Conservation (phyloP, 495 filamentous ascomycete species). For the Penicillium paradoxum region DNA sequence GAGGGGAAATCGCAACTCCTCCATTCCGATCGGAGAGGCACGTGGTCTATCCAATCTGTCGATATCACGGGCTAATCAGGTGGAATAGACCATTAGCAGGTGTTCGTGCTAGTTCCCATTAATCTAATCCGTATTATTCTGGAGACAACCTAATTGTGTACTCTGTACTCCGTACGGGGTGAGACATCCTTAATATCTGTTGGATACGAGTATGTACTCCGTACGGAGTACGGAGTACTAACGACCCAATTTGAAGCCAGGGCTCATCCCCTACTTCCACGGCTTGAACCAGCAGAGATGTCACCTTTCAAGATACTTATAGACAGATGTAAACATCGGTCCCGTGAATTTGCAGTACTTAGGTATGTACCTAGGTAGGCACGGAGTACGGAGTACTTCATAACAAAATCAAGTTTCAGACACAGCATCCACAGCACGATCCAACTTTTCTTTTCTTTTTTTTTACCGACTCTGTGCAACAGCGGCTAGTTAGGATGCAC, state of each 20-base stretch:
- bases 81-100: background rate
- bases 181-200: background rate
- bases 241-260: background rate
- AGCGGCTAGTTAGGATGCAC: slow-evolving; percentile 1
- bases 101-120: background rate
- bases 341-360: no score
- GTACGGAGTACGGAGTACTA: no score
- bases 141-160: background rate
- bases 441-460: background rate
- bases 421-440: background rate
- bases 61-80: background rate
- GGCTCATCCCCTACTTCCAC: background rate
- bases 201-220: no score
- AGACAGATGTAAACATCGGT: no score
- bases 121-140: background rate
- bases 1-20: slow-evolving; percentile 11
- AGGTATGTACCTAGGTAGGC: no score
- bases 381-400: no score
- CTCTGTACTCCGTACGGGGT: background rate
- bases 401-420: no score
- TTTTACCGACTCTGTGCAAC: background rate
- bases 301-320: no score
- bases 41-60: slow-evolving; percentile 8
- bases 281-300: background rate
- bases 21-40: slow-evolving; percentile 17